Base-by-base conservation (phyloP, 106 monocot species). In the Dendrobium nobile region DNA sequence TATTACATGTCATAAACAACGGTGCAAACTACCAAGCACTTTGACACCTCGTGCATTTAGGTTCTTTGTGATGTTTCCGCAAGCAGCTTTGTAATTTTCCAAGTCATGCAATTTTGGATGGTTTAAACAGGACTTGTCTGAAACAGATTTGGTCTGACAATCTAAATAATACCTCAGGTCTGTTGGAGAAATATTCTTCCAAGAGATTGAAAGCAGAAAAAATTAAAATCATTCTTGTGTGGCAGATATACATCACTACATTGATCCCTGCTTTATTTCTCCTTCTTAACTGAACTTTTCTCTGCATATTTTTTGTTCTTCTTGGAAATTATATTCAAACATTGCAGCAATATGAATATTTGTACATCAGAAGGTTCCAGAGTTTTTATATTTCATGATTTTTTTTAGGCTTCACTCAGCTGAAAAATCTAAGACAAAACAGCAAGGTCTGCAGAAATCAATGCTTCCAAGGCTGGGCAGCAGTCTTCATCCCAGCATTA, bases 371-470 rank as follows among this genome's bases (percentile, higher is more conserved):
- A 26, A 64, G n/a, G 64, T 26, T 33, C 27, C 72, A 72, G 13
- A 51, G 28, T 28, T 72, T 72, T 9, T 15, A 37, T 37, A 26
- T 72, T 22, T 33, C 72, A 3, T 74, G 54, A 51, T 7, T 72
- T 72, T 74, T 74, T 77, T 48, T 81, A 91, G 91, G 87, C 65
- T 80, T 26, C 89, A 61, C 68, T 79, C 83, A 77, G 77, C 82
- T 27, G 92, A 93, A 55, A 93, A 93, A 82, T 77, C 79, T 79
- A 93, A 86, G 73, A 1, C 70, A 9, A 91, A 91, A 79, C 43
- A 37, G 33, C 85, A 77, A 92, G 79, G 84, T 73, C 55, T 48
- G 80, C 72, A 54, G 88, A 86, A 72, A 37, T 65, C 45, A 61
- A 26, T 83, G 37, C 47, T 68, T 76, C 79, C 76, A 92, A 89